phyloP scores from a whole-genome alignment of 257 asterid genomes.

The Solanum peruvianum region DNA sequence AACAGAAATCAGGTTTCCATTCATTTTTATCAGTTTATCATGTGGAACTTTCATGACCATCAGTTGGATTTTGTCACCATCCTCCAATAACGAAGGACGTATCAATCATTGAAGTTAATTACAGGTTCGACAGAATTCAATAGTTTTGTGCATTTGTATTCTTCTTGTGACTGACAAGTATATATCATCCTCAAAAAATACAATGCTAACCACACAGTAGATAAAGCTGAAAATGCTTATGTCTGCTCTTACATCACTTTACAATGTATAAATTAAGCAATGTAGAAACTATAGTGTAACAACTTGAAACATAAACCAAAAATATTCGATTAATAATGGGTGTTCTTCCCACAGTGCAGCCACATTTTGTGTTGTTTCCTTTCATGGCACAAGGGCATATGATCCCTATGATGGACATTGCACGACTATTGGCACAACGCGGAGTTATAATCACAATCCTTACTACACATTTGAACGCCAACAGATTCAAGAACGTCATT shows the following conservation, averaged over 20 bases:
- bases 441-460: not conserved
- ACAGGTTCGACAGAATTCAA: not conserved
- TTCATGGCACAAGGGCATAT: constrained; percentile 20
- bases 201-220: not conserved
- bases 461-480: constrained; percentile 10
- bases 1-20: not conserved
- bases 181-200: not conserved
- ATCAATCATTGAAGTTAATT: not conserved
- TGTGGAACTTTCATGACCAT: not conserved
- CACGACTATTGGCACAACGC: not conserved
- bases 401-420: constrained; percentile 14
- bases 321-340: not conserved
- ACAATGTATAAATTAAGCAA: not conserved
- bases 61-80: not conserved
- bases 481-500: not conserved
- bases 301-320: not conserved
- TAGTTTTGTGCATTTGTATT: not conserved
- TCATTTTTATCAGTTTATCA: too few species aligned
- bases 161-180: not conserved
- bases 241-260: not conserved
- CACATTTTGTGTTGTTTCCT: constrained; percentile 12
- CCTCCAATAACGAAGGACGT: not conserved
- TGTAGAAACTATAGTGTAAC: not conserved
- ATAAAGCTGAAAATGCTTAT: not conserved
- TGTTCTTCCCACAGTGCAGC: not conserved